Evolutionary conservation across 164 flowering plant species (phyloP).

Genomic region (Tetracentron sinense): DNA sequence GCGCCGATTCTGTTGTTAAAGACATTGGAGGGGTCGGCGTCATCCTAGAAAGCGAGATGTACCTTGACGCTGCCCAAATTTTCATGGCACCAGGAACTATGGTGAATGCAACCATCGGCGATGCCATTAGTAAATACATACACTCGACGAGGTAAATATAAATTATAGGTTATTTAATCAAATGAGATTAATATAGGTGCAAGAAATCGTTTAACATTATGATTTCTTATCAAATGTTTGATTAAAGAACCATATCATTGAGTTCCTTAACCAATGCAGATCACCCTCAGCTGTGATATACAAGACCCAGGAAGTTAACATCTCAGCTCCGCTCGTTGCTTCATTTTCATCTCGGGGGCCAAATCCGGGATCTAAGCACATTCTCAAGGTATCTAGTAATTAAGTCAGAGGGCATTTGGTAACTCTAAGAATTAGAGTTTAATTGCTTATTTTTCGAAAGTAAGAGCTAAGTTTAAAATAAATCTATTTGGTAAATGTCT

Average conservation of each 20-base stretch:
- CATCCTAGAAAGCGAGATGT: slow-evolving; percentile 32
- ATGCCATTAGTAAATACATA: slow-evolving; percentile 38
- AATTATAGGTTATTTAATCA: neutral
- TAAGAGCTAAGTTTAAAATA: too few relatives aligned
- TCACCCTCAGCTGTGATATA: slow-evolving; percentile 52
- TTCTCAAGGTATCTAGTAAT: slow-evolving; percentile 80
- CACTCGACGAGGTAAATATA: slow-evolving; percentile 42
- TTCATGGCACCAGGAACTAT: slow-evolving; percentile 60
- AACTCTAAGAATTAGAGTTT: too few relatives aligned
- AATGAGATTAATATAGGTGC: too few relatives aligned
- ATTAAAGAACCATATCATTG: neutral
- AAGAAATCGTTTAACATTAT: too few relatives aligned
- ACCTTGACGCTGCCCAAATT: slow-evolving; percentile 51
- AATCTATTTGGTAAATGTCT: too few relatives aligned
- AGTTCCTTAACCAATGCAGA: slow-evolving; percentile 26
- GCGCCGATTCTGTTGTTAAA: slow-evolving; percentile 54
- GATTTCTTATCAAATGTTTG: neutral
- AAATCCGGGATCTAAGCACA: slow-evolving; percentile 32
- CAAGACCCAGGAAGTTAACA: slow-evolving; percentile 38
- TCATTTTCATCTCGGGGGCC: slow-evolving; percentile 89
- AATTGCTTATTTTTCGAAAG: too few relatives aligned
- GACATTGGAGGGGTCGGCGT: slow-evolving; percentile 55
- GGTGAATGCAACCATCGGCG: slow-evolving; percentile 35
- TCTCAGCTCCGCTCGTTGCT: slow-evolving; percentile 58
- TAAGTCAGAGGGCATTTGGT: too few relatives aligned